Conservation (phyloP, 2,329 filamentous ascomycete genomes). For the Cladosporium sp. region DNA sequence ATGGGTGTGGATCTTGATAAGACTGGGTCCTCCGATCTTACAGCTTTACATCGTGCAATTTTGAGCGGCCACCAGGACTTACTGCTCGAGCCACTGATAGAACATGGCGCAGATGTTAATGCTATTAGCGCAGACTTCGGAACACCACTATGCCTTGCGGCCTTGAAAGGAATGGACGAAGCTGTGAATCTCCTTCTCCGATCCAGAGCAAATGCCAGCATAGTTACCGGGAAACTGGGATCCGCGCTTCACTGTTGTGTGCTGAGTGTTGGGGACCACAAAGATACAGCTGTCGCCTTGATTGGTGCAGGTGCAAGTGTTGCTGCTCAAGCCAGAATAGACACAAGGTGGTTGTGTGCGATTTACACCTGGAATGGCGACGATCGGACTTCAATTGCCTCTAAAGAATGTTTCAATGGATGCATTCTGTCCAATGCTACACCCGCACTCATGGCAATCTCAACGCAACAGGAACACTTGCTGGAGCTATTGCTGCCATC, state of each 20-base stretch:
- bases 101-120: constrained; percentile 10
- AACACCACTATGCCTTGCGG: constrained; percentile 13
- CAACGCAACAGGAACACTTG: not conserved
- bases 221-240: not conserved
- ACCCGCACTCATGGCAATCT: not conserved
- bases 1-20: constrained; percentile 1
- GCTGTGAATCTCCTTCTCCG: constrained; percentile 2
- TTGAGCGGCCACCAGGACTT: constrained; percentile 13
- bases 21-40: constrained; percentile 4
- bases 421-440: not conserved
- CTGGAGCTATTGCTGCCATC: not conserved
- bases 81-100: not conserved
- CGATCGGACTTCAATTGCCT: not conserved
- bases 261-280: not conserved
- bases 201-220: not conserved
- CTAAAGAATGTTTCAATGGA: not conserved
- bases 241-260: not conserved
- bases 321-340: not conserved
- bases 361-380: not conserved
- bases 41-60: constrained; percentile 13
- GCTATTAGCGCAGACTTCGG: constrained; percentile 9
- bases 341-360: not conserved
- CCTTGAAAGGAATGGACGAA: constrained; percentile 2
- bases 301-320: not conserved
- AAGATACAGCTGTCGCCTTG: not conserved